phyloP scores from a whole-genome alignment of 768 basidiomycete species.

The Steccherinum ochraceum region DNA sequence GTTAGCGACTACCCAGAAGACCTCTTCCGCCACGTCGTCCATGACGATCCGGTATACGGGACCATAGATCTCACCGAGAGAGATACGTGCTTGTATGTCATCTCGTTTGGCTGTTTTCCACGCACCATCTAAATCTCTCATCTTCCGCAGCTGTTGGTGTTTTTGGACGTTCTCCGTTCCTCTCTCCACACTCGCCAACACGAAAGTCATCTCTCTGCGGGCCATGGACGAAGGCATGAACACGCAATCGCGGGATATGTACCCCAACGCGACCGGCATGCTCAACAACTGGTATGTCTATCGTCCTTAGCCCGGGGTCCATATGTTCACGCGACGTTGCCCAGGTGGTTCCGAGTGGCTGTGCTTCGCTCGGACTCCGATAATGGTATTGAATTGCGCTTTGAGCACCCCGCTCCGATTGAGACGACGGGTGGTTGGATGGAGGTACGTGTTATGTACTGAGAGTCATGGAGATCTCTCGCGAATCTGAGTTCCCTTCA shows the following conservation, averaged over 20 bases:
- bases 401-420: slow-evolving; percentile 55
- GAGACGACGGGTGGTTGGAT: slow-evolving; percentile 52
- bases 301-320: too few species aligned
- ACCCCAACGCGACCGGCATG: slow-evolving; percentile 34
- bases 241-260: slow-evolving; percentile 50
- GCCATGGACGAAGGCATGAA: slow-evolving; percentile 49
- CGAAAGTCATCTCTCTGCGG: slow-evolving; percentile 40
- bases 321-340: too few species aligned
- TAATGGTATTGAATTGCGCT: slow-evolving; percentile 26
- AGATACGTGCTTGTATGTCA: slow-evolving; percentile 41
- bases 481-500: too few species aligned
- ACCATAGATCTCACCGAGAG: slow-evolving; percentile 39
- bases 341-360: slow-evolving; percentile 52
- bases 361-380: slow-evolving; percentile 30
- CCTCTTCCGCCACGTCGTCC: slow-evolving; percentile 32
- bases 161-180: slow-evolving; percentile 44
- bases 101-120: background rate
- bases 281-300: slow-evolving; percentile 44
- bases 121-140: background rate
- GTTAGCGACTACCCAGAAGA: slow-evolving; percentile 47
- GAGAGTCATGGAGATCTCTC: too few species aligned
- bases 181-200: slow-evolving; percentile 25
- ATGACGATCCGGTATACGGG: slow-evolving; percentile 39
- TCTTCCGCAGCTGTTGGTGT: slow-evolving; percentile 43
- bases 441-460: slow-evolving; percentile 30